These are phyloP conservation scores for Linum tenue DNA, from an alignment of 345 rosid genomes.

Conservation along the genomic window DNA sequence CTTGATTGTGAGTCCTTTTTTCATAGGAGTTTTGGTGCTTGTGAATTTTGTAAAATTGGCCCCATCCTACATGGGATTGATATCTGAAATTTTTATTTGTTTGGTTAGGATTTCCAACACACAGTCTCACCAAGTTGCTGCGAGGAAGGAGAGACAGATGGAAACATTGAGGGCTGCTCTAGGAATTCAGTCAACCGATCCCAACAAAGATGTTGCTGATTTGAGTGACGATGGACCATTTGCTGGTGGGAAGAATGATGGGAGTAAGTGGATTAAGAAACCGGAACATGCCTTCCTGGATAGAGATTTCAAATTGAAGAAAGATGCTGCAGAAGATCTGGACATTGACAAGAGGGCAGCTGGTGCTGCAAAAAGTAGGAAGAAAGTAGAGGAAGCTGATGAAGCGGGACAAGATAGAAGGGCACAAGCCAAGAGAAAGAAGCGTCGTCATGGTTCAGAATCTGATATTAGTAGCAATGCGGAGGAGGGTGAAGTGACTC, in stretches of 20 bases:
- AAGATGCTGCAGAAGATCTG: neutral
- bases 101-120: constrained; percentile 59
- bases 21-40: neutral
- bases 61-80: neutral
- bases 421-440: constrained; percentile 30
- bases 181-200: constrained; percentile 37
- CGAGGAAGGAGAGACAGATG: constrained; percentile 92
- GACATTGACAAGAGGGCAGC: constrained; percentile 9
- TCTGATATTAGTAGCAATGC: constrained; percentile 40
- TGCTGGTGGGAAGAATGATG: constrained; percentile 24
- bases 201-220: constrained; percentile 26
- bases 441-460: constrained; percentile 27
- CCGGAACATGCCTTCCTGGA: constrained; percentile 67
- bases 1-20: neutral
- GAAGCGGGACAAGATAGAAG: constrained; percentile 3
- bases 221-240: constrained; percentile 24
- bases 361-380: neutral
- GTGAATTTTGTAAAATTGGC: neutral
- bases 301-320: constrained; percentile 42
- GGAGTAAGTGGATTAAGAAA: constrained; percentile 33
- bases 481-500: constrained; percentile 23
- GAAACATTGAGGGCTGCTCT: constrained; percentile 79
- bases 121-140: constrained; percentile 83
- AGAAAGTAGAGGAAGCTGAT: constrained; percentile 8
- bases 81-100: neutral